Percentiles rank a stretch among this genome's conserved stretches.
phyloP scores from a whole-genome alignment of 805 yeast species.

The Suhomyces emberorum region DNA sequence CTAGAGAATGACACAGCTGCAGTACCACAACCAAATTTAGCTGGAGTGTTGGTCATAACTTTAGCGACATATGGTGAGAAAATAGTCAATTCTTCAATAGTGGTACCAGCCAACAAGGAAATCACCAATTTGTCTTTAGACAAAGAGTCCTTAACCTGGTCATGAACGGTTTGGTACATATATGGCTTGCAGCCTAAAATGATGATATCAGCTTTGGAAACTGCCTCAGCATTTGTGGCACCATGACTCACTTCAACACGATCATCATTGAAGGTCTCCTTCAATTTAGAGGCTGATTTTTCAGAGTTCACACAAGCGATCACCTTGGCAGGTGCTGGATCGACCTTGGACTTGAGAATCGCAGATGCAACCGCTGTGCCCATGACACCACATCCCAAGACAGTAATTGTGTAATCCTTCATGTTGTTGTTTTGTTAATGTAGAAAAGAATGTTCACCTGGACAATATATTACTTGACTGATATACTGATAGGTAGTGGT shows the following conservation, averaged over 20 bases:
- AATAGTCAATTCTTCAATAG: constrained; percentile 60
- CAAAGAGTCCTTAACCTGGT: constrained; percentile 45
- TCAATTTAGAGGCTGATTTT: constrained; percentile 44
- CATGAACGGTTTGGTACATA: constrained; percentile 60
- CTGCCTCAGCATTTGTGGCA: constrained; percentile 53
- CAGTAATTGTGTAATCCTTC: constrained; percentile 57
- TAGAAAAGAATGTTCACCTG: too few relatives aligned
- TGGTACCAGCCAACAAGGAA: constrained; percentile 90
- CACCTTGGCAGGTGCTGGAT: constrained; percentile 64
- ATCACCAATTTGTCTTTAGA: constrained; percentile 58
- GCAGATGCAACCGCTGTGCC: constrained; percentile 91
- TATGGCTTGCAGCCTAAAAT: constrained; percentile 89
- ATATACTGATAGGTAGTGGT: too few relatives aligned
- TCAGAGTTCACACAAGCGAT: constrained; percentile 72
- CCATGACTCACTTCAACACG: constrained; percentile 51
- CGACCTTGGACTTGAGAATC: constrained; percentile 48
- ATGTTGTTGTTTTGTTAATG: too few relatives aligned
- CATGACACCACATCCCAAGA: constrained; percentile 93
- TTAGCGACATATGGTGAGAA: constrained; percentile 66
- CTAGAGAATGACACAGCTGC: constrained; percentile 82
- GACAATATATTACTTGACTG: too few relatives aligned
- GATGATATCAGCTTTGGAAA: constrained; percentile 62
- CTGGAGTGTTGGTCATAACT: constrained; percentile 99
- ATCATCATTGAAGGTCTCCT: constrained; percentile 34
- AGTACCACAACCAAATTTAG: constrained; percentile 88